phyloP scores from a whole-genome alignment of 768 basidiomycete genomes.

The Sporobolomyces phaffii region DNA sequence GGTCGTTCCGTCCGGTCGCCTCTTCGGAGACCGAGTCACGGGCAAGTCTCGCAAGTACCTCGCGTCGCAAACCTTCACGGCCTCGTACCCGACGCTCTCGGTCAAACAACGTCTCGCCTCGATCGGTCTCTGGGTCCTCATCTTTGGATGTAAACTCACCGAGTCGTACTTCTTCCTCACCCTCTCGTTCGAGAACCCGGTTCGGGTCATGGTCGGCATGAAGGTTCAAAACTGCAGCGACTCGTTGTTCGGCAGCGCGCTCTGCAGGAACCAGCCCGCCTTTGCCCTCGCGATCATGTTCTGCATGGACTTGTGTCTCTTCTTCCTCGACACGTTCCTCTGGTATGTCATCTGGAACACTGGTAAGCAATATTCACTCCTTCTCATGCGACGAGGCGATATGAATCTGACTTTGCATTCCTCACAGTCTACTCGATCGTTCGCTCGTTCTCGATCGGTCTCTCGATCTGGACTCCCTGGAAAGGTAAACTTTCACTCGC shows the following conservation, averaged over 20 bases:
- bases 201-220: slow-evolving; percentile 93
- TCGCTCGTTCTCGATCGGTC: slow-evolving; percentile 78
- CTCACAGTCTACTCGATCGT: slow-evolving; percentile 56
- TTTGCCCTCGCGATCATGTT: slow-evolving; percentile 98
- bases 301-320: slow-evolving; percentile 91
- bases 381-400: not conserved
- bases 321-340: slow-evolving; percentile 98
- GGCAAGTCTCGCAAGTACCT: slow-evolving; percentile 95
- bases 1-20: slow-evolving; percentile 87
- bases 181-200: slow-evolving; percentile 85
- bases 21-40: slow-evolving; percentile 97
- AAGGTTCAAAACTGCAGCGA: slow-evolving; percentile 84
- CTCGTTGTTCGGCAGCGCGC: slow-evolving; percentile 70
- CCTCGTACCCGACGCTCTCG: slow-evolving; percentile 73
- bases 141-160: slow-evolving; percentile 92
- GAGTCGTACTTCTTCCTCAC: slow-evolving; percentile 99
- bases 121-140: slow-evolving; percentile 74
- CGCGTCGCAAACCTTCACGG: slow-evolving; percentile 96
- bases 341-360: slow-evolving; percentile 99
- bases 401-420: not conserved
- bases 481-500: slow-evolving; percentile 46
- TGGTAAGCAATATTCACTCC: slow-evolving; percentile 53
- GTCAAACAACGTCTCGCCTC: slow-evolving; percentile 67
- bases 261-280: slow-evolving; percentile 88
- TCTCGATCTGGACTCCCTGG: slow-evolving; percentile 99